phyloP scores from a whole-genome alignment of 2,329 filamentous ascomycete species.

The Ascochyta viciae-villosae region DNA sequence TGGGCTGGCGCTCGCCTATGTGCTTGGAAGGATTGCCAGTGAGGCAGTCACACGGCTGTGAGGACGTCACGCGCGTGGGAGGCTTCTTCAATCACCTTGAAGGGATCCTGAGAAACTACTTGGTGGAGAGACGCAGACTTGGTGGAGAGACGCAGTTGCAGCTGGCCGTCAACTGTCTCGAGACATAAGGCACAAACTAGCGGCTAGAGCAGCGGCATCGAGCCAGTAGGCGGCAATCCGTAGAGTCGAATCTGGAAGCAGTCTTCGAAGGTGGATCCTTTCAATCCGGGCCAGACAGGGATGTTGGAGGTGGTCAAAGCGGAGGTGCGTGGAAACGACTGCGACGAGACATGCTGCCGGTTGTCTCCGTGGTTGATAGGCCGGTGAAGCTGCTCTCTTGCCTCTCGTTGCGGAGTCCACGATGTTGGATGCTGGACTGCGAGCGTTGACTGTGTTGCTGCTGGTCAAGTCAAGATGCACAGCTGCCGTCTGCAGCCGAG shows the following conservation, averaged over 20 bases:
- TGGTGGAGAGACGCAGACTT: neutral
- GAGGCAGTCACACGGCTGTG: conserved; percentile 23
- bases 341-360: conserved; percentile 18
- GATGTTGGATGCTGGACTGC: conserved; percentile 3
- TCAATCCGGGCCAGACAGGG: conserved; percentile 19
- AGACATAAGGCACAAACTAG: conserved; percentile 9
- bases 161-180: conserved; percentile 11
- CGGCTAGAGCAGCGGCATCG: conserved; percentile 10
- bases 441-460: conserved; percentile 8
- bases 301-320: conserved; percentile 21
- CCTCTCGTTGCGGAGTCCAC: neutral
- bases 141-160: conserved; percentile 3
- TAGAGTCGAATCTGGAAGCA: conserved; percentile 32
- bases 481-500: conserved; percentile 12
- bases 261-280: conserved; percentile 24
- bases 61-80: conserved; percentile 8
- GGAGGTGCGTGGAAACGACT: conserved; percentile 23
- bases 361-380: conserved; percentile 8
- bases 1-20: conserved; percentile 28
- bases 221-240: conserved; percentile 12
- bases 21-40: conserved; percentile 19
- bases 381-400: conserved; percentile 6
- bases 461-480: conserved; percentile 3
- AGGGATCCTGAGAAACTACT: neutral
- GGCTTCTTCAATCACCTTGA: neutral